Conservation (phyloP, 2,329 filamentous ascomycete species). For the Trichoderma sp. region DNA sequence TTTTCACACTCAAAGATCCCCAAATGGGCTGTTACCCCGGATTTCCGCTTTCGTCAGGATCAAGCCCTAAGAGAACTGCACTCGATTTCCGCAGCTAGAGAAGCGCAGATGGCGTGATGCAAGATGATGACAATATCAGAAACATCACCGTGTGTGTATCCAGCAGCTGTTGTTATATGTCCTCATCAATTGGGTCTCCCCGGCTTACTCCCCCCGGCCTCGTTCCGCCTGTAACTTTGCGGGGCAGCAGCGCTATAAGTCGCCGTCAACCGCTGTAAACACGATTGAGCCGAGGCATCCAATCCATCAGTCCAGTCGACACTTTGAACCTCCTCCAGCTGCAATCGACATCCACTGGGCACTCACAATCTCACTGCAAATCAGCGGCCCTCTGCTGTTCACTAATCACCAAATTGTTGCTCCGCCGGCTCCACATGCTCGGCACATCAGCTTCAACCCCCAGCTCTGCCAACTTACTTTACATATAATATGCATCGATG, state of each 20-base stretch:
- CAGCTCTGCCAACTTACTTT: too few relatives aligned
- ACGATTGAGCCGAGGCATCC: slow-evolving; percentile 12
- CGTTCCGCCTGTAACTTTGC: slow-evolving; percentile 2
- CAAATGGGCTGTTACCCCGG: neutral
- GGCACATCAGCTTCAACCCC: too few relatives aligned
- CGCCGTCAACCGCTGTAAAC: neutral
- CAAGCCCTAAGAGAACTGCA: neutral
- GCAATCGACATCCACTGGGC: neutral
- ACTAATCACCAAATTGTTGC: neutral
- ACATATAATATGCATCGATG: too few relatives aligned
- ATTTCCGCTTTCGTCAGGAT: slow-evolving; percentile 3
- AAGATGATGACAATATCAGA: slow-evolving; percentile 13
- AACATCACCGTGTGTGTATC: neutral
- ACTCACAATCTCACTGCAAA: neutral
- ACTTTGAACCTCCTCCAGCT: too few relatives aligned
- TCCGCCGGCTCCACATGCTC: too few relatives aligned
- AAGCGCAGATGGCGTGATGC: slow-evolving; percentile 15
- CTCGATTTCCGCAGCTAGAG: slow-evolving; percentile 1
- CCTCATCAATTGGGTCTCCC: neutral
- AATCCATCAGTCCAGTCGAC: too few relatives aligned
- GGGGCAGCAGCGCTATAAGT: neutral
- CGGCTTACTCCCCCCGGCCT: neutral
- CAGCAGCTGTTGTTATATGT: neutral
- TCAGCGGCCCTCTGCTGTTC: neutral
- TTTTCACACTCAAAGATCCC: neutral